Percentiles rank a stretch among this genome's conserved stretches.
phyloP scores from a whole-genome alignment of 331 rosid species.

The Pyracantha coccinea region DNA sequence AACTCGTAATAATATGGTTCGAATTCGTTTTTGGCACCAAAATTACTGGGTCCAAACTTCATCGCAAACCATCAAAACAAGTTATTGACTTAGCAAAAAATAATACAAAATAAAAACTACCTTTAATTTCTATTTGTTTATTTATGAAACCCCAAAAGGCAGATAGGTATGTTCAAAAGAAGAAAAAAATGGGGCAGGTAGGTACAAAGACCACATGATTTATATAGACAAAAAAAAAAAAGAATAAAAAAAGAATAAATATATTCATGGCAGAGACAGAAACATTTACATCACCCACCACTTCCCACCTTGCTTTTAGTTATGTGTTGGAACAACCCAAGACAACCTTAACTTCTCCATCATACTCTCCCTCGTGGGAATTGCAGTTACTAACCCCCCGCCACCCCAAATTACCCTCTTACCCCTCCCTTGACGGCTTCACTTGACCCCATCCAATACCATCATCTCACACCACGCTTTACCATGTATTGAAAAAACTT shows the following conservation, averaged over 20 bases:
- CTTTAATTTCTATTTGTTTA: background rate
- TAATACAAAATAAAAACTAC: background rate
- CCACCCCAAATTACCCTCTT: background rate
- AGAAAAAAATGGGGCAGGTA: background rate
- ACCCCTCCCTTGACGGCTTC: background rate
- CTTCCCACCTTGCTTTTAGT: background rate
- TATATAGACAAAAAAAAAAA: background rate
- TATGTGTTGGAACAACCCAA: slow-evolving; percentile 30
- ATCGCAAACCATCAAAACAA: background rate
- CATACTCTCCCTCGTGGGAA: background rate
- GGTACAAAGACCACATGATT: background rate
- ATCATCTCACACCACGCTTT: too few relatives aligned
- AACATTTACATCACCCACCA: slow-evolving; percentile 7
- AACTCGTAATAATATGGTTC: accelerated
- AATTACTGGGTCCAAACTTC: background rate
- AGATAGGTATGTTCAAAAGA: background rate
- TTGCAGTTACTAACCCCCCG: background rate
- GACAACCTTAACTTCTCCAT: slow-evolving; percentile 51
- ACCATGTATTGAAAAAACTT: too few relatives aligned
- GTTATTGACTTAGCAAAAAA: background rate
- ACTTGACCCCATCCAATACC: too few relatives aligned
- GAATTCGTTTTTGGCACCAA: too few relatives aligned
- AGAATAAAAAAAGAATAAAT: too few relatives aligned
- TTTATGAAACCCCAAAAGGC: background rate
- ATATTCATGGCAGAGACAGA: background rate